Conservation (phyloP, 2,329 filamentous ascomycete genomes). For the Emericellopsis cladophorae region DNA sequence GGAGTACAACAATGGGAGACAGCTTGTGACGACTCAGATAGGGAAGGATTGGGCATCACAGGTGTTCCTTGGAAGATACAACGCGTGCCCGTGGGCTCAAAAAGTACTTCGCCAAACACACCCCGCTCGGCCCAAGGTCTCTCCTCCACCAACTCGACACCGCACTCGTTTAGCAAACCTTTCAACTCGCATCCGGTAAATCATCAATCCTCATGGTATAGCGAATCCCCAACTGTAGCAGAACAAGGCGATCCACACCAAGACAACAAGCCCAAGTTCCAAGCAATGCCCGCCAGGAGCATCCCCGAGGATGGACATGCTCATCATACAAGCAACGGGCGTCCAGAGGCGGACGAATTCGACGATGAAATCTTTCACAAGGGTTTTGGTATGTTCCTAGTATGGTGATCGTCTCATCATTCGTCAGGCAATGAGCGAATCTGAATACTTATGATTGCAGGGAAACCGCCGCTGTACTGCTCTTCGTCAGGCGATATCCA, state of each 20-base stretch:
- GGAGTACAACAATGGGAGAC: not conserved
- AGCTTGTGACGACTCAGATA: not conserved
- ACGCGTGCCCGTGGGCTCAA: not conserved
- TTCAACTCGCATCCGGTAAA: too few relatives aligned
- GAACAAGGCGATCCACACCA: not conserved
- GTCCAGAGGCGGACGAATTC: slow-evolving; percentile 1
- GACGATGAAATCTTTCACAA: slow-evolving; percentile 15
- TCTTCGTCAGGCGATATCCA: slow-evolving; percentile 17
- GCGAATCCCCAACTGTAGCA: not conserved
- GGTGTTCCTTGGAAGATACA: not conserved
- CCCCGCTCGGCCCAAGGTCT: not conserved
- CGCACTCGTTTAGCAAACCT: too few relatives aligned
- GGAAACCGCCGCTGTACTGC: slow-evolving; percentile 19
- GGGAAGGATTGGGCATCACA: not conserved
- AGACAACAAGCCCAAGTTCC: not conserved
- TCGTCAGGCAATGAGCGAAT: not conserved
- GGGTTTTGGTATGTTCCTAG: slow-evolving; percentile 14
- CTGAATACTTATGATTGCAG: not conserved
- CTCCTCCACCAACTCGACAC: not conserved
- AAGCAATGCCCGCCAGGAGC: too few relatives aligned
- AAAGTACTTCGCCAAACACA: not conserved
- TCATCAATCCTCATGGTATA: too few relatives aligned
- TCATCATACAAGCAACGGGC: not conserved
- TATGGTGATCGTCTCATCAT: too few relatives aligned
- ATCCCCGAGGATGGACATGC: too few relatives aligned